Base-by-base conservation (phyloP, 179 eudicot species). In the Gypsophila paniculata region DNA sequence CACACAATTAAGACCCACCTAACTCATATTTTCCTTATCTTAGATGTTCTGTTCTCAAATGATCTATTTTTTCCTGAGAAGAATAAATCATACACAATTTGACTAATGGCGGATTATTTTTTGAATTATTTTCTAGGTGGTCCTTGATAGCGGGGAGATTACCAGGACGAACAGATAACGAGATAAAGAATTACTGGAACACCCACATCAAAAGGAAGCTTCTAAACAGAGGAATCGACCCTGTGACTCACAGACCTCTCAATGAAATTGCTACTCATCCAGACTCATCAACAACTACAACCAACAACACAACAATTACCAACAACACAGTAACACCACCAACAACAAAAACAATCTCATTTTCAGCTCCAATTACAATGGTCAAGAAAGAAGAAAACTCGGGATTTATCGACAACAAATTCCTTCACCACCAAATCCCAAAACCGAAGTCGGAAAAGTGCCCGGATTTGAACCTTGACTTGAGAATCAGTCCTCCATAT, bases 271-370 rank as follows among this genome's bases (percentile, higher is more conserved):
- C 48, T 32, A 18, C 72, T 69, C 42, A 68, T 15, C 71, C 23
- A n/a, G 58, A 69, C 32, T 54, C 72, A 18, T 34, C 61, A 9
- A 32, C 72, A 6, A 42, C 49, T 8, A 38, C 68, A 2, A 63
- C 68, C 12, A 34, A 2, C 8, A 19, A 39, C 46, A 42, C 29
- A 11, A 92, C 91, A 65, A 96, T 92, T 0, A 26, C 77, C 78
- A 59, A 55, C 82, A 74, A 69, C 58, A 70, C 80, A 42, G 29
- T 0, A 3, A 72, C 71, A 7, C 4, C 44, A 61, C 57, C 77
- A 60, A 58, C 71, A 57, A 23, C 85, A 13, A 55, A 74, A 18
- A 72, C 85, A 70, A 82, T 82, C 52, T 72, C 85, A 44, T 76
- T 80, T 72, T 69, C 73, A 19, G 72, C 75, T 22, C 68, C 79